phyloP scores from a whole-genome alignment of 345 rosid species.

The Leavenworthia alabamica region DNA sequence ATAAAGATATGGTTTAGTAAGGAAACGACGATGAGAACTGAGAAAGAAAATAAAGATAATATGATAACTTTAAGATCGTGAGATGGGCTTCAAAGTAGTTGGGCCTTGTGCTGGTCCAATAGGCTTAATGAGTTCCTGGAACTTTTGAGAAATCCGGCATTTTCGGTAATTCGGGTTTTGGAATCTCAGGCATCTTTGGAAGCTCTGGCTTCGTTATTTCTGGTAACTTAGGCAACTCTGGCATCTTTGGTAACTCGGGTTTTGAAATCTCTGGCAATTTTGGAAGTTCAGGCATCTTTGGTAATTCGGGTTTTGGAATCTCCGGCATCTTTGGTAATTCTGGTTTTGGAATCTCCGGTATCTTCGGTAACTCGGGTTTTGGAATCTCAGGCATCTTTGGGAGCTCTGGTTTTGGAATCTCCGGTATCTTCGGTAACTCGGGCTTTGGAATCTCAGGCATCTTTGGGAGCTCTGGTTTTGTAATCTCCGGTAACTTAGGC shows the following conservation, averaged over 20 bases:
- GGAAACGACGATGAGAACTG: too few relatives aligned
- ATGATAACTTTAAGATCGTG: too few relatives aligned
- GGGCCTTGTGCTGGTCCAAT: too few relatives aligned
- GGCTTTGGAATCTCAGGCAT: conserved; percentile 2
- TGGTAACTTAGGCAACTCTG: conserved; percentile 11
- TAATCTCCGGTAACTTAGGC: neutral
- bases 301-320: conserved; percentile 2
- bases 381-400: neutral
- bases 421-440: neutral
- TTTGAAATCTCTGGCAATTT: neutral
- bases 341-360: neutral
- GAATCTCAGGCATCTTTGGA: too few relatives aligned
- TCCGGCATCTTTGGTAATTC: neutral
- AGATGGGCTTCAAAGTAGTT: too few relatives aligned
- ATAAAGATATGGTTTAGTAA: too few relatives aligned
- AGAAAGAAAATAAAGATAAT: too few relatives aligned
- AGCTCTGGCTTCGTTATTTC: too few relatives aligned
- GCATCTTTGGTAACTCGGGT: conserved; percentile 14
- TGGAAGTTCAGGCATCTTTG: neutral
- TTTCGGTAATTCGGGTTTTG: too few relatives aligned
- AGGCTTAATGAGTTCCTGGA: too few relatives aligned
- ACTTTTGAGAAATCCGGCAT: too few relatives aligned
- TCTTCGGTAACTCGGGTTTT: neutral
- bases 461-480: neutral
- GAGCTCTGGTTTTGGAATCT: neutral